These are phyloP conservation scores for Fraxinus albicans DNA, from an alignment of 305 asterid species.

Conservation along the genomic window DNA sequence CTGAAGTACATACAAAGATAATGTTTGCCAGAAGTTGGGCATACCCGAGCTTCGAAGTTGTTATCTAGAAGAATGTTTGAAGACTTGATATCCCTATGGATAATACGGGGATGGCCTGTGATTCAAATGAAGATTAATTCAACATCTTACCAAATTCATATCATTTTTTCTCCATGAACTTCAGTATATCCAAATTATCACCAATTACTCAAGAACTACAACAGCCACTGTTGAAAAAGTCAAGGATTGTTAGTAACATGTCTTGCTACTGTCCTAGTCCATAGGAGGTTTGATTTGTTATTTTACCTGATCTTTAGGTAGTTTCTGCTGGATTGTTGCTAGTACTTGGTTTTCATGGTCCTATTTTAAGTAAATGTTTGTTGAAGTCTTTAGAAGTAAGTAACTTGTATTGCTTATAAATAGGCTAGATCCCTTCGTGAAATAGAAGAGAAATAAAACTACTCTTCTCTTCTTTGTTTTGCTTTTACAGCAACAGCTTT, in stretches of 20 bases:
- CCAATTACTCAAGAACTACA: neutral
- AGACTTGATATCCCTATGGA: constrained; percentile 93
- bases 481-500: neutral
- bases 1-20: neutral
- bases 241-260: neutral
- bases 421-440: neutral
- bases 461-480: neutral
- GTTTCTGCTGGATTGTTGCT: neutral
- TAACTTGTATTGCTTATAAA: neutral
- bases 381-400: neutral
- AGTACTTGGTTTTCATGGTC: neutral
- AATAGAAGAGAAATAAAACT: neutral
- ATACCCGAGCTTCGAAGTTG: constrained; percentile 86
- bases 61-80: constrained; percentile 79
- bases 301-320: neutral
- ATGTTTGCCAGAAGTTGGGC: constrained; percentile 15
- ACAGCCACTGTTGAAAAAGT: neutral
- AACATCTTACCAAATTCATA: constrained; percentile 10
- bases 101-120: constrained; percentile 82
- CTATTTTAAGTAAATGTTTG: neutral
- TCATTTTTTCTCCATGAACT: neutral
- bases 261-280: neutral
- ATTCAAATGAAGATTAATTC: constrained; percentile 7
- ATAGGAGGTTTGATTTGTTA: neutral
- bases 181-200: neutral